Base-by-base conservation (phyloP, 164 flowering plant genomes). In the Litsea cubeba region DNA sequence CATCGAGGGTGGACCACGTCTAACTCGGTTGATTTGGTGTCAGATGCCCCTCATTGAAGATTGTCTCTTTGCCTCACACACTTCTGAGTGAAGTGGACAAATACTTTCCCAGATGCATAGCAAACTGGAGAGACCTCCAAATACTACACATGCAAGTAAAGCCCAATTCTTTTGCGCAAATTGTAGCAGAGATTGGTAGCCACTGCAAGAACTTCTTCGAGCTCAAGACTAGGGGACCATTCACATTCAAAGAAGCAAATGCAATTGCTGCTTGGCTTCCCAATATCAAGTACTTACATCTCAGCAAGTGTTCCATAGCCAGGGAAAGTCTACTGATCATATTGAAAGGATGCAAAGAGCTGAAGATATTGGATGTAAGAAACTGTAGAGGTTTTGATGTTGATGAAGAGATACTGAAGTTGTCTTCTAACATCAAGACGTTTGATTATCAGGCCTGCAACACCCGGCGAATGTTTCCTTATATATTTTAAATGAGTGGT, bases 281-380 rank as follows among this genome's bases (percentile, higher is more conserved):
- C 2, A 63, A 64, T 50, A 62, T 76, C 11, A 76, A 54, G 40
- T 54, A 71, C 63, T 65, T 76, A 54, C 17, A 2, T 23, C 25
- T 76, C 22, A 76, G 32, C 14, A 10, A 11, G 28, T 60, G 64
- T 51, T 28, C 8, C 32, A 5, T 76, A 17, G 12, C 65, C 64
- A 49, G 60, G 22, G 30, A 76, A 24, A 71, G 71, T 10, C 32
- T 76, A 32, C n/a, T 63, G 40, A 32, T 54, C 22, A 76, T 76
- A 51, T 24, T 76, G 74, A 18, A 76, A 51, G 74, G 78, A n/a
- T 76, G 78, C 63, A 76, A 24, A 65, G 60, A 66, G 65, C 23
- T 76, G 65, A 58, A 71, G 58, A 40, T 28, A 65, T 23, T 76
- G 58, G 12, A 40, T 8, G 40, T 71, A 24, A 76, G 35, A 30